phyloP scores from a whole-genome alignment of 1,139 yeast genomes.

The Taphrina flavorubra region DNA sequence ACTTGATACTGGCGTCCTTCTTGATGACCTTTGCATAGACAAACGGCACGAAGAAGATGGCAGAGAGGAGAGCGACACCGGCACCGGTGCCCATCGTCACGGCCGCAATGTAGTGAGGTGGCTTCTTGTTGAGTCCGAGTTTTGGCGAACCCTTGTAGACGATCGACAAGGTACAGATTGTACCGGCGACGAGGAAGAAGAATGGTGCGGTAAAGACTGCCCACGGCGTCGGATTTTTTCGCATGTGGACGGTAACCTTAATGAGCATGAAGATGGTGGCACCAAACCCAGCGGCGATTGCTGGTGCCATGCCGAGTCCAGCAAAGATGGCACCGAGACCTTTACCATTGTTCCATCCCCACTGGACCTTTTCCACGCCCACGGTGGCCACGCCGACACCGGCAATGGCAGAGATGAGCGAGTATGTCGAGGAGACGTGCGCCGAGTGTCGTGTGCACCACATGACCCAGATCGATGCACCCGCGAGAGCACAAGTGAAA shows the following conservation, averaged over 20 bases:
- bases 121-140: conserved; percentile 58
- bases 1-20: conserved; percentile 70
- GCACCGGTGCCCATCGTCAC: conserved; percentile 64
- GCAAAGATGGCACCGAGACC: conserved; percentile 78
- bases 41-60: conserved; percentile 66
- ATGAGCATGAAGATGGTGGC: conserved; percentile 64
- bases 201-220: conserved; percentile 66
- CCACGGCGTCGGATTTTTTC: conserved; percentile 60
- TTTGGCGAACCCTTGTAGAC: conserved; percentile 78
- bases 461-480: conserved; percentile 75
- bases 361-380: conserved; percentile 62
- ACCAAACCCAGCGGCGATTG: conserved; percentile 69
- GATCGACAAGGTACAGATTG: conserved; percentile 65
- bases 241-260: conserved; percentile 66
- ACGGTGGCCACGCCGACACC: conserved; percentile 78
- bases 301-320: conserved; percentile 83
- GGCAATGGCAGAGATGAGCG: conserved; percentile 76
- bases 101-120: conserved; percentile 55
- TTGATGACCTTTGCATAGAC: conserved; percentile 65
- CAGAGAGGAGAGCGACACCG: conserved; percentile 67
- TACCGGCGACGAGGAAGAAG: conserved; percentile 65
- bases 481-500: conserved; percentile 76
- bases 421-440: conserved; percentile 82
- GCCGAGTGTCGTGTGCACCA: conserved; percentile 70
- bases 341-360: conserved; percentile 66